A percentile compares a stretch with the other conserved stretches of the same genome.
phyloP scores from a whole-genome alignment of 495 filamentous ascomycete species.

The Aspergillus asperescens region DNA sequence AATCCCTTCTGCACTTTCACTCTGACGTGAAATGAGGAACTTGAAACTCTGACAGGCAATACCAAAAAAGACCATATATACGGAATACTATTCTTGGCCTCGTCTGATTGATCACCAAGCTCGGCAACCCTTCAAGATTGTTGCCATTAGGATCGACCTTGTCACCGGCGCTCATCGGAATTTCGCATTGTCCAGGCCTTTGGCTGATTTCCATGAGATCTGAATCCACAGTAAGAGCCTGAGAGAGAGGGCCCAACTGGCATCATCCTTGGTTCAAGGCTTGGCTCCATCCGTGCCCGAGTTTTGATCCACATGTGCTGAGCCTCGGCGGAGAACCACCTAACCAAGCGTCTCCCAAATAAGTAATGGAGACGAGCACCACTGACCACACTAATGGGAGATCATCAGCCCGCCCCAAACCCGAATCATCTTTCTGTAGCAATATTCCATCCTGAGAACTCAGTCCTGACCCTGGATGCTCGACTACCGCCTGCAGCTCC shows the following conservation, averaged over 20 bases:
- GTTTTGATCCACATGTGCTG: slow-evolving; percentile 10
- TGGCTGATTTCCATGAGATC: slow-evolving; percentile 3
- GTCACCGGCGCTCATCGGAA: slow-evolving; percentile 1
- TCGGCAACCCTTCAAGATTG: slow-evolving; percentile 2
- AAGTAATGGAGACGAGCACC: slow-evolving; percentile 19
- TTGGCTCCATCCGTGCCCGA: slow-evolving; percentile 14
- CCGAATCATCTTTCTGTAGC: too few relatives aligned
- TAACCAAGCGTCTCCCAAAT: slow-evolving; percentile 7
- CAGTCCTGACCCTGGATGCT: neutral
- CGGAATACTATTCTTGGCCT: neutral
- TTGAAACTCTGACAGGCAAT: neutral
- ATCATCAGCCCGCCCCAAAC: slow-evolving; percentile 16
- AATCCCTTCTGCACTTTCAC: neutral
- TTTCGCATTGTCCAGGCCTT: neutral
- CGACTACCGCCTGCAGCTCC: neutral
- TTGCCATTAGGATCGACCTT: slow-evolving; percentile 23
- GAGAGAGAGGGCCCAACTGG: neutral
- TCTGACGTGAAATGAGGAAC: neutral
- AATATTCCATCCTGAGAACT: neutral
- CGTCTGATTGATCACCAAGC: neutral
- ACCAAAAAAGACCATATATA: neutral
- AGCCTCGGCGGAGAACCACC: slow-evolving; percentile 13
- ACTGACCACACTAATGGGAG: slow-evolving; percentile 7
- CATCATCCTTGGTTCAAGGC: slow-evolving; percentile 8
- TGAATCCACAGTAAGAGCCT: neutral